Conservation (phyloP, 257 asterid genomes). For the Primulina eburnea region DNA sequence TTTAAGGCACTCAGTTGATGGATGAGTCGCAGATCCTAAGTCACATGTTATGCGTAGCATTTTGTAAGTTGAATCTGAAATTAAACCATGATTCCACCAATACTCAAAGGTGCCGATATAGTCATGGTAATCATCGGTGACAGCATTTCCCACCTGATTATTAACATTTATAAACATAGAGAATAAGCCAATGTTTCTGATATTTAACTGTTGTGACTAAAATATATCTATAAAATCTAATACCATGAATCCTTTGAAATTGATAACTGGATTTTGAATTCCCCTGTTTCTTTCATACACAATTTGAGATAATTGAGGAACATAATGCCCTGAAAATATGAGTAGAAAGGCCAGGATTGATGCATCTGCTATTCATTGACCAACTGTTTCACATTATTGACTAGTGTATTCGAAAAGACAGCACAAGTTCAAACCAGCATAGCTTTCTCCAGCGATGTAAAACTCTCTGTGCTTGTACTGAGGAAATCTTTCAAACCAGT, state of each 20-base stretch:
- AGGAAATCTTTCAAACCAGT: constrained; percentile 98
- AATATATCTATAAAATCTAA: background rate
- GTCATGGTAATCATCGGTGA: constrained; percentile 84
- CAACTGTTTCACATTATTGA: background rate
- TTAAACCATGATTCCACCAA: constrained; percentile 99
- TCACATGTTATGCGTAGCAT: constrained; percentile 53
- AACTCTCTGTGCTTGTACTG: constrained; percentile 87
- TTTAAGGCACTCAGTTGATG: constrained; percentile 57
- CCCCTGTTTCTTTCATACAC: constrained; percentile 69
- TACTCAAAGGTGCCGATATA: constrained; percentile 89
- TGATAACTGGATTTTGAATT: constrained; percentile 61
- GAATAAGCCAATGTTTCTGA: constrained; percentile 18
- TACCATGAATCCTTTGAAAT: constrained; percentile 96
- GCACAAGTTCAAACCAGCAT: constrained; percentile 55
- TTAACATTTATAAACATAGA: constrained; percentile 6
- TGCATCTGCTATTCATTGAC: background rate
- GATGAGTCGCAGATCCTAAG: constrained; percentile 77
- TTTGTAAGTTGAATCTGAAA: constrained; percentile 88
- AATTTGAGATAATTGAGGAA: constrained; percentile 86
- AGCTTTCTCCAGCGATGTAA: constrained; percentile 95
- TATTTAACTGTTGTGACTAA: constrained; percentile 2
- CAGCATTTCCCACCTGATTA: constrained; percentile 94
- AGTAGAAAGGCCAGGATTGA: constrained; percentile 16
- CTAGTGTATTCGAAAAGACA: background rate
- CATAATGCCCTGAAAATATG: constrained; percentile 72